Conservation (phyloP, 2,329 filamentous ascomycete species). For the Cladosporium halotolerans region DNA sequence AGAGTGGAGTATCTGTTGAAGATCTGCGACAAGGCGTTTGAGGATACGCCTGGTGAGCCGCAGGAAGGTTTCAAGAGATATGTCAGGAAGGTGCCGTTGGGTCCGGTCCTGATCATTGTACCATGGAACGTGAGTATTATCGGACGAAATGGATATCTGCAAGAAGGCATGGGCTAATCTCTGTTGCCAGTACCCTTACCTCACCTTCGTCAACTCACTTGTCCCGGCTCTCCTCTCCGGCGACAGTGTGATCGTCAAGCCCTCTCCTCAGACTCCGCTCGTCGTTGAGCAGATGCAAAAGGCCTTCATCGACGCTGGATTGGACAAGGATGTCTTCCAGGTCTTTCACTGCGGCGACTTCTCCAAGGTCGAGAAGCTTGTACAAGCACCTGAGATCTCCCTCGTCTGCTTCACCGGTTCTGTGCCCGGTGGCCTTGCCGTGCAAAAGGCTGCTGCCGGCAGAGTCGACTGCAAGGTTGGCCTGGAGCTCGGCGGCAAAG, state of each 20-base stretch:
- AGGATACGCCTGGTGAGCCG: constrained; percentile 72
- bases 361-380: constrained; percentile 67
- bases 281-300: constrained; percentile 76
- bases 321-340: constrained; percentile 79
- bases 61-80: constrained; percentile 88
- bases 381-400: constrained; percentile 68
- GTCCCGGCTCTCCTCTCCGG: constrained; percentile 86
- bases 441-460: constrained; percentile 78
- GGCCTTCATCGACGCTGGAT: constrained; percentile 71
- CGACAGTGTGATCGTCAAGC: constrained; percentile 89
- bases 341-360: constrained; percentile 86
- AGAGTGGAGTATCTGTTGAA: constrained; percentile 80
- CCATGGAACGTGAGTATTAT: constrained; percentile 78
- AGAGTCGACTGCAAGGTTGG: constrained; percentile 74
- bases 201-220: constrained; percentile 87
- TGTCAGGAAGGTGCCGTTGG: constrained; percentile 81
- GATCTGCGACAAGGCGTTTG: constrained; percentile 70
- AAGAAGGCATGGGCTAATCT: background rate
- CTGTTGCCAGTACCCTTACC: constrained; percentile 71
- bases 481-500: constrained; percentile 89
- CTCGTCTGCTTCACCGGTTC: constrained; percentile 92
- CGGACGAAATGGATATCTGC: constrained; percentile 3
- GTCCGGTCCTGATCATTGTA: constrained; percentile 82
- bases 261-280: constrained; percentile 89
- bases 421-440: constrained; percentile 76